These are phyloP conservation scores for Aspergillus biplanus DNA, from an alignment of 495 filamentous ascomycete species.

Conservation along the genomic window DNA sequence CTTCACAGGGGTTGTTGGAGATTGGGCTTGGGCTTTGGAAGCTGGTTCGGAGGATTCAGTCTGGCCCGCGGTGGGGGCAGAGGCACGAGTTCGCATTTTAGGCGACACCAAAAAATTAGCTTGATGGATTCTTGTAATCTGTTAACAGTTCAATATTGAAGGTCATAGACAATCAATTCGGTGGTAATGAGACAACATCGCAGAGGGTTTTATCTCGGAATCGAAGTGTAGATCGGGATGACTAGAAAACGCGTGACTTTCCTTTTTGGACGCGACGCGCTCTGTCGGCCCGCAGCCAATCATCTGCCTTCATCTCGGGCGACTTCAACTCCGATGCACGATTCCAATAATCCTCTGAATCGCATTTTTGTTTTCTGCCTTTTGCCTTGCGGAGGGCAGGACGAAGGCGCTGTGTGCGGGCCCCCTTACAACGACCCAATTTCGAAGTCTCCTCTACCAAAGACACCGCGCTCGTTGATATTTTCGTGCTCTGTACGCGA, in stretches of 20 bases:
- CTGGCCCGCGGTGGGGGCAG: slow-evolving; percentile 27
- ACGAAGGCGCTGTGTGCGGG: slow-evolving; percentile 1
- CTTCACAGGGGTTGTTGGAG: slow-evolving; percentile 23
- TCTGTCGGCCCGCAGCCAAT: slow-evolving; percentile 32
- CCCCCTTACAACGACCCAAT: neutral
- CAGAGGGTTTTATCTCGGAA: no score
- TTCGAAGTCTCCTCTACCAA: neutral
- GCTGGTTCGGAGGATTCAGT: slow-evolving; percentile 16
- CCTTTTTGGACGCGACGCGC: slow-evolving; percentile 36
- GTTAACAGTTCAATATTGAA: no score
- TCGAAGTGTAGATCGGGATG: no score
- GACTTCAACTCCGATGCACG: neutral
- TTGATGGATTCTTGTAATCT: neutral
- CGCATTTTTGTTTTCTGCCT: neutral
- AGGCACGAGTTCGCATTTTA: slow-evolving; percentile 38
- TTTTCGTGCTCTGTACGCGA: slow-evolving; percentile 8
- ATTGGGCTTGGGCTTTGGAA: slow-evolving; percentile 4
- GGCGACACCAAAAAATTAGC: neutral
- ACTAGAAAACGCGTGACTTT: slow-evolving; percentile 24
- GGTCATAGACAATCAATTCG: neutral
- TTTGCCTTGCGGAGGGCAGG: slow-evolving; percentile 1
- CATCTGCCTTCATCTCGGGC: neutral
- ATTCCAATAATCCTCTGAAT: neutral
- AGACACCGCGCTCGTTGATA: neutral
- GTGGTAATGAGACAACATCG: neutral